These are phyloP conservation scores for Neurospora tetrasperma DNA, from an alignment of 495 filamentous ascomycete genomes.

Conservation along the genomic window DNA sequence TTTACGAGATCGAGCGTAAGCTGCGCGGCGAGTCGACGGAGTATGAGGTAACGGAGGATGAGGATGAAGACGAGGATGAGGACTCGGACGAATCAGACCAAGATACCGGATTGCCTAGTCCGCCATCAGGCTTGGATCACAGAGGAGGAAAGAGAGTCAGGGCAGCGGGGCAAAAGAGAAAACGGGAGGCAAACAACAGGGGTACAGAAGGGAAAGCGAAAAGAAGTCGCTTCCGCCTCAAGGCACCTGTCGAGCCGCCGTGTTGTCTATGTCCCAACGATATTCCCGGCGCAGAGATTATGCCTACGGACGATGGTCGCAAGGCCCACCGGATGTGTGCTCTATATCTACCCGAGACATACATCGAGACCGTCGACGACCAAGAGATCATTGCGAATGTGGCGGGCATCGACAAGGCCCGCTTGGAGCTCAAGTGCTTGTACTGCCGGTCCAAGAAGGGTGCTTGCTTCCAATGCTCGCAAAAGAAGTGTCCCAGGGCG, in stretches of 20 bases:
- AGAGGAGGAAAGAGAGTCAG: conserved; percentile 38
- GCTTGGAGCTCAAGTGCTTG: conserved; percentile 83
- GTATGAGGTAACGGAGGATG: conserved; percentile 73
- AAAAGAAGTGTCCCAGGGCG: conserved; percentile 84
- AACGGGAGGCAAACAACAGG: conserved; percentile 26
- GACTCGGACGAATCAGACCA: conserved; percentile 55
- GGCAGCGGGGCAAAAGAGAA: conserved; percentile 50
- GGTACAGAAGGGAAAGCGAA: conserved; percentile 50
- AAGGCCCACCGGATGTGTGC: conserved; percentile 86
- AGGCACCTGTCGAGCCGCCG: conserved; percentile 63
- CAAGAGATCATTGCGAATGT: conserved; percentile 68
- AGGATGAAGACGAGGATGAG: conserved; percentile 60
- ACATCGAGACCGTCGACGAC: conserved; percentile 59
- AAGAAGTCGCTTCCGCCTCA: conserved; percentile 60
- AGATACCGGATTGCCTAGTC: conserved; percentile 61
- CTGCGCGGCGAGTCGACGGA: conserved; percentile 86
- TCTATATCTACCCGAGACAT: conserved; percentile 85
- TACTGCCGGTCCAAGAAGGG: conserved; percentile 91
- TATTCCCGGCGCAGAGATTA: conserved; percentile 69
- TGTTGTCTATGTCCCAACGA: conserved; percentile 93
- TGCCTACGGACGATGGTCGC: conserved; percentile 79
- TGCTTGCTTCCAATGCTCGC: conserved; percentile 93
- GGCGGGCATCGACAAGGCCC: conserved; percentile 71
- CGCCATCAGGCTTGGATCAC: conserved; percentile 43
- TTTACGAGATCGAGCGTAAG: conserved; percentile 88